Percentiles rank a stretch among this genome's conserved stretches.
These are phyloP conservation scores for Albizia julibrissin DNA, from an alignment of 306 rosid species.

Conservation along the genomic window DNA sequence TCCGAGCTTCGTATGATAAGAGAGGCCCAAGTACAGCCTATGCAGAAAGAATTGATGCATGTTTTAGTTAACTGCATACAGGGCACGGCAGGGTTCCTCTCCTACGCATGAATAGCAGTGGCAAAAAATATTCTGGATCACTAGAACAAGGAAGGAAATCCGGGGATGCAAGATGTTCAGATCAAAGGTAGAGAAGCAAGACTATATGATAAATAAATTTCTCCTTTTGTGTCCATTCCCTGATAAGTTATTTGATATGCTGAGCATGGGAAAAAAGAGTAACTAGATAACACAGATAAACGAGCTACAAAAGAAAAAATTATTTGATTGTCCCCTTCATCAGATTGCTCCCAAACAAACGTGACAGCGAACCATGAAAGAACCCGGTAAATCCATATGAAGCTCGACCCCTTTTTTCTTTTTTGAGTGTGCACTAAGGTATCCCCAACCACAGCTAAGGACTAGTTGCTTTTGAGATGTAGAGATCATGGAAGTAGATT, in stretches of 20 bases:
- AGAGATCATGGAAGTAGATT: not conserved
- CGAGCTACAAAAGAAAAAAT: not conserved
- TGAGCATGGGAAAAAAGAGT: not conserved
- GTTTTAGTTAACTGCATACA: not conserved
- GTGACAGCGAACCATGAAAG: not conserved
- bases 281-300: not conserved
- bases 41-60: not conserved
- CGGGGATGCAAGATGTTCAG: not conserved
- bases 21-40: not conserved
- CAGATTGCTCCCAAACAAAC: not conserved
- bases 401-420: not conserved
- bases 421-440: not conserved
- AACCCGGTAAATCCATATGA: not conserved
- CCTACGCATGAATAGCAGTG: not conserved
- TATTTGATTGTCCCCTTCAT: not conserved
- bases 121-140: not conserved
- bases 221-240: not conserved
- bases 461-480: not conserved
- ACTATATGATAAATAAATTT: not conserved
- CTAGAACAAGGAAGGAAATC: not conserved
- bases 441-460: not conserved
- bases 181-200: not conserved
- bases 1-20: not conserved
- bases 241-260: not conserved
- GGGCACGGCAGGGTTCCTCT: not conserved